Base-by-base conservation (phyloP, 495 filamentous ascomycete genomes). In the Pyrenopolyporus hunteri region DNA sequence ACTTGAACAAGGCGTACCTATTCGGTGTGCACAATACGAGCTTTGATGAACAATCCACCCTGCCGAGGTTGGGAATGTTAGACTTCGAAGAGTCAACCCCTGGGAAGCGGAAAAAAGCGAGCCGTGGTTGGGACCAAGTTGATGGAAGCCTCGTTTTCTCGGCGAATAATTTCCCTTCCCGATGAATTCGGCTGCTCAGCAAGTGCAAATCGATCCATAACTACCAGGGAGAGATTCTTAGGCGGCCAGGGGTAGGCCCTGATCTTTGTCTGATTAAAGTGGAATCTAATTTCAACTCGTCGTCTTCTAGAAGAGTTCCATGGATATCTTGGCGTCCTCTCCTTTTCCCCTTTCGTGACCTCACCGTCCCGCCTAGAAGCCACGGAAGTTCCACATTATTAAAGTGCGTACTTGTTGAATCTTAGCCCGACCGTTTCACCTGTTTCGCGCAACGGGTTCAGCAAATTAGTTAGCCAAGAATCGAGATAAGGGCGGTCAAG, bases 261-360 rank as follows among this genome's bases (percentile, higher is more conserved):
- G 63, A 66, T 60, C 57, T 56, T 16, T 20, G 45, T 66, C 60
- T 66, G 40, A 66, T 57, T 66, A 54, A 53, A 52, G 63, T 60
- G 63, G 63, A 45, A 60, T 66, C 51, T 37, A 66, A 66, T 60
- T 60, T 66, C 56, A 55, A 16, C 54, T 33, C 33, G 29, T 23
- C 29, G 62, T 49, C 36, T 66, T 66, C 63, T 66, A 66, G 63
- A 66, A 66, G 57, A 31, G 40, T 66, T 66, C 63, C 51, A 48
- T 13, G 25, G 31, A 11, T n/a, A 50, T 56, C 50, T 66, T 66
- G 40, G 63, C 51, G 10, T 36, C 16, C 29, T 37, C 25, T 39
- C 29, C 33, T 47, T 59, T 55, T 46, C 7, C 16, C 39, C 19
- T 52, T 33, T 33, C 44, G 47, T 59, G 50, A 59, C 56, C 62